Evolutionary conservation across 306 rosid species (phyloP).

Genomic region (Dalbergia oliveri): DNA sequence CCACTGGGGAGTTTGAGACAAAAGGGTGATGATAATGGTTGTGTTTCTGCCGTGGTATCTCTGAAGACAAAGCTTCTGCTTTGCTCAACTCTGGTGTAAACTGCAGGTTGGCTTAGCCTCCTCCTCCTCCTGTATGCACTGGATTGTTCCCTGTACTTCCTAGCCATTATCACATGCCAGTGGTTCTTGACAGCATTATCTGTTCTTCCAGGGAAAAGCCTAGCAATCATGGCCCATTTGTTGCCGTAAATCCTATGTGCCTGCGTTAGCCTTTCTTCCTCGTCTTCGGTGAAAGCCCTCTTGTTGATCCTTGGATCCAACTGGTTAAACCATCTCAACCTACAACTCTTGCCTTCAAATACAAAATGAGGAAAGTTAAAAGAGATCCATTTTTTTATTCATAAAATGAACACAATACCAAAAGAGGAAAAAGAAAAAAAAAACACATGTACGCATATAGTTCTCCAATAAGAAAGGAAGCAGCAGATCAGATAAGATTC

Average conservation of each 20-base stretch:
- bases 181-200: slow-evolving; percentile 97
- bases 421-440: not conserved
- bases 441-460: not conserved
- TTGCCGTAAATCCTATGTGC: slow-evolving; percentile 93
- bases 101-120: slow-evolving; percentile 60
- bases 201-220: slow-evolving; percentile 94
- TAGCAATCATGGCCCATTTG: slow-evolving; percentile 98
- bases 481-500: no score
- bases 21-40: slow-evolving; percentile 34
- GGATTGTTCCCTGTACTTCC: slow-evolving; percentile 87
- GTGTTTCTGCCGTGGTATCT: slow-evolving; percentile 41
- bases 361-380: not conserved
- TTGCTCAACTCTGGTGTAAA: slow-evolving; percentile 62
- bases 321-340: slow-evolving; percentile 97
- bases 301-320: slow-evolving; percentile 92
- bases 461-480: not conserved
- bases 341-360: slow-evolving; percentile 85
- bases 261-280: slow-evolving; percentile 92
- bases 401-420: slow-evolving; percentile 3
- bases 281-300: slow-evolving; percentile 86
- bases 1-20: slow-evolving; percentile 42
- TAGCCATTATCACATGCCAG: slow-evolving; percentile 99
- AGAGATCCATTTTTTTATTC: not conserved
- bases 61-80: slow-evolving; percentile 52
- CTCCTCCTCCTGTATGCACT: slow-evolving; percentile 80